Evolutionary conservation across 2,329 filamentous ascomycete genomes (phyloP), one percentile per base, ranked within the genome.

Genomic region (Madurella mycetomatis): DNA sequence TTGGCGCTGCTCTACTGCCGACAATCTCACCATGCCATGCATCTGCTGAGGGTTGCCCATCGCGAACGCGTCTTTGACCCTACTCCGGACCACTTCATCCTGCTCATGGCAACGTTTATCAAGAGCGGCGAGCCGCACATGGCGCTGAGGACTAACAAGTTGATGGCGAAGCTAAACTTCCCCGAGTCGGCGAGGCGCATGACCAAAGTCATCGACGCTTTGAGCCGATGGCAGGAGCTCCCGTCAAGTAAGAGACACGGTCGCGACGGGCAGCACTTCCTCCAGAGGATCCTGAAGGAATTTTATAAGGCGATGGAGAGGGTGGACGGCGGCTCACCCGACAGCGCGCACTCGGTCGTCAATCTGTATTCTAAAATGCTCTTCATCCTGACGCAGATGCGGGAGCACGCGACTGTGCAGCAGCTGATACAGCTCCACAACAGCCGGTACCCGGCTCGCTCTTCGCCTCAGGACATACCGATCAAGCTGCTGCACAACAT

Each of bases 401-500:
- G 67, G 31, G 65, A 68, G 19, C 64, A 67, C 46, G 62, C 62
- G 37, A 63, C 73, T 67, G 66, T 74, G 42, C 68, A 74, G 32
- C 70, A 76, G 45, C 72, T 77, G 53, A 73, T 78, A 34, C 67
- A 76, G 4, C 69, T 76, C 15, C 81, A 82, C 62, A 79, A 51
- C 73, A 76, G 52, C 63, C 86, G 47, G 76, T 86, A 60, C 8
- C 62, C 64, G 13, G 39, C 51, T 25, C 48, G 55, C 18, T 37
- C 45, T 9, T 56, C 52, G 12, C 46, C 84, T 5, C 80, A 81
- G 15, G 70, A 79, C 57, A 71, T 81, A 51, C 70, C 90, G 5
- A 76, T 85, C 60, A 71, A 54, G 15, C 70, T 92, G 51, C 70
- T 88, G 18, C 76, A 77, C 47, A 78, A 85, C 9, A 70, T 92